A percentile compares a stretch with the other conserved stretches of the same genome.
Evolutionary conservation across 1,284 basidiomycete species (phyloP).

Genomic region (Austropuccinia psidii): DNA sequence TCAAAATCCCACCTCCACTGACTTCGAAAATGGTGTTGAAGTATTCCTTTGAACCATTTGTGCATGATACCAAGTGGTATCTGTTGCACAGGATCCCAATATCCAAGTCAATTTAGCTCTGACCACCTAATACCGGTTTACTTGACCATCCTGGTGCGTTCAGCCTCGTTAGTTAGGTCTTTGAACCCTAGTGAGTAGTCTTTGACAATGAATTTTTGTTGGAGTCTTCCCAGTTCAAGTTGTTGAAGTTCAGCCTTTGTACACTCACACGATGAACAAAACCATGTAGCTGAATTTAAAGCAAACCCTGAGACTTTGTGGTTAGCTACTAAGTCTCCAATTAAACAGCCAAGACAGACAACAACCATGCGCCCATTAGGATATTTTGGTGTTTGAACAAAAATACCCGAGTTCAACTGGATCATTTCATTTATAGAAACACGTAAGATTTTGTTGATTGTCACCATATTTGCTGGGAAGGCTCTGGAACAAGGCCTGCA

Average conservation of each 20-base stretch:
- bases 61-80: constrained; percentile 12
- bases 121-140: neutral
- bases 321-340: neutral
- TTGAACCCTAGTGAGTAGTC: neutral
- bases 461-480: neutral
- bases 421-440: neutral
- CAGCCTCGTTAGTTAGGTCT: no score
- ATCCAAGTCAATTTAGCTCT: neutral
- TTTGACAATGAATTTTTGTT: no score
- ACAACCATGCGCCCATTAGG: neutral
- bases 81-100: neutral
- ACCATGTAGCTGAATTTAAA: neutral
- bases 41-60: constrained; percentile 8
- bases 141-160: neutral
- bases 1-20: no score
- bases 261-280: neutral
- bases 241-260: neutral
- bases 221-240: no score
- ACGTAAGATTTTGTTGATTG: neutral
- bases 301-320: constrained; percentile 8
- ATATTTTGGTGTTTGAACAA: neutral
- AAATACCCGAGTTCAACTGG: neutral
- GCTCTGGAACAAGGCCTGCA: neutral
- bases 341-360: neutral
- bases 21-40: neutral